Base-by-base conservation (phyloP, 2,329 filamentous ascomycete species). In the Xylaria sp. region DNA sequence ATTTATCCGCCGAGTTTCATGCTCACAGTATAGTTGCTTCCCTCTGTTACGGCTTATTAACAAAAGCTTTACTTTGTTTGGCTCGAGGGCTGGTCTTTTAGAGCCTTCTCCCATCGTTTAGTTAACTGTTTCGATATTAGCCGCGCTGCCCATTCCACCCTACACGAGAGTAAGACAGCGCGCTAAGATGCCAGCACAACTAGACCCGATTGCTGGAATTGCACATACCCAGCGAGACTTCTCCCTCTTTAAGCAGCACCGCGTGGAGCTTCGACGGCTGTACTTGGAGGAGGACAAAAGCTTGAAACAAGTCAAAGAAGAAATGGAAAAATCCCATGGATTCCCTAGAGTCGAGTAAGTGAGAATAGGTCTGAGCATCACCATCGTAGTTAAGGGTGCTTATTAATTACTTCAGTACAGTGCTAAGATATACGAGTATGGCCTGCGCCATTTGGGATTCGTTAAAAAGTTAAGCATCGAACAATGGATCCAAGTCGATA, bases 281-380 rank as follows among this genome's bases (percentile, higher is more conserved):
- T 67, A 52, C 37, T 34, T 67, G 5, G 50, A 51, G 15, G 12
- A 66, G 20, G 39, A 51, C n/a, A 57, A 57, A 50, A 55, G 56
- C 48, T 48, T 55, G n/a, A n/a, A 2, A 56, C 5, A 50, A 1
- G 63, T 66, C n/a, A 66, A 66, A 56, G 9, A 6, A 39, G 63
- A 54, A n/a, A 66, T 66, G 51, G 51, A 66, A 8, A 41, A 20
- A 20, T 4, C 23, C 6, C 5, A 46, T 46, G 41, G 15, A n/a
- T 46, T 46, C 41, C 41, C 41, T 7, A 13, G 20, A n/a, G 7
- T 15, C 3, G 41, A 46, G 41, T 46, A 46, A 46, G 41, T 46
- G 12, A 46, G 2, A 4, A 46, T n/a, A 46, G 18, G 41, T n/a
- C 1, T 2, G 18, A 46, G 13, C 15, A 18, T 18, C 41, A 4